Evolutionary conservation across 1,139 yeast genomes (phyloP).

Genomic region (Lodderomyces oxycetoniae): DNA sequence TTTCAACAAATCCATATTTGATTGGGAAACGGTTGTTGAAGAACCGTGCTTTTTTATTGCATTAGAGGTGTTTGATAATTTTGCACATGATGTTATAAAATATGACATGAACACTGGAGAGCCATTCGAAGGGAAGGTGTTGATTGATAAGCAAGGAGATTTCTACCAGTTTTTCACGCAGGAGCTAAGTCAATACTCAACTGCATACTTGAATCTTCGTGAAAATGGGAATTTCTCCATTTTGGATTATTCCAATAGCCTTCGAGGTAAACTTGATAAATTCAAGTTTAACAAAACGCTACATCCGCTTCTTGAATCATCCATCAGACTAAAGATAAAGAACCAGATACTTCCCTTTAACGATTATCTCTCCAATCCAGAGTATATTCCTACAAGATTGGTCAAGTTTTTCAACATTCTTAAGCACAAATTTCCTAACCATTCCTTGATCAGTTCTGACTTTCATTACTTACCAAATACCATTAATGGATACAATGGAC

Average conservation of each 20-base stretch:
- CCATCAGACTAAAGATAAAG: conserved; percentile 25
- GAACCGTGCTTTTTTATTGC: conserved; percentile 81
- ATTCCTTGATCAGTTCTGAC: conserved; percentile 68
- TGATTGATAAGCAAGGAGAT: conserved; percentile 70
- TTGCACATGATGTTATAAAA: conserved; percentile 76
- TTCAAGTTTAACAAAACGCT: conserved; percentile 33
- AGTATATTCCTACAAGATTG: conserved; percentile 75
- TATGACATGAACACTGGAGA: conserved; percentile 65
- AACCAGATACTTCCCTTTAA: conserved; percentile 51
- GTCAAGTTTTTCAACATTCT: conserved; percentile 63
- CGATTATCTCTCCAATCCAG: conserved; percentile 68
- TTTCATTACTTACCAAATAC: conserved; percentile 62
- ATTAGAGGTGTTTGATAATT: conserved; percentile 79
- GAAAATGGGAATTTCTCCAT: conserved; percentile 41
- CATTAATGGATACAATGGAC: conserved; percentile 65
- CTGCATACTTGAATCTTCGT: conserved; percentile 50
- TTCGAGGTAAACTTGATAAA: conserved; percentile 21
- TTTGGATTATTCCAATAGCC: conserved; percentile 20
- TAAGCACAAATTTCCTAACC: conserved; percentile 67
- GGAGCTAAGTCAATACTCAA: conserved; percentile 58
- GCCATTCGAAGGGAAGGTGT: conserved; percentile 77
- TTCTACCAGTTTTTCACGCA: conserved; percentile 73
- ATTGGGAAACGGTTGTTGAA: conserved; percentile 60
- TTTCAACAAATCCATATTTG: conserved; percentile 69
- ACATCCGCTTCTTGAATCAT: conserved; percentile 41